Percentiles rank a stretch among this genome's conserved stretches.
phyloP scores from a whole-genome alignment of 2,329 filamentous ascomycete species.

The Fusarium liriodendri region DNA sequence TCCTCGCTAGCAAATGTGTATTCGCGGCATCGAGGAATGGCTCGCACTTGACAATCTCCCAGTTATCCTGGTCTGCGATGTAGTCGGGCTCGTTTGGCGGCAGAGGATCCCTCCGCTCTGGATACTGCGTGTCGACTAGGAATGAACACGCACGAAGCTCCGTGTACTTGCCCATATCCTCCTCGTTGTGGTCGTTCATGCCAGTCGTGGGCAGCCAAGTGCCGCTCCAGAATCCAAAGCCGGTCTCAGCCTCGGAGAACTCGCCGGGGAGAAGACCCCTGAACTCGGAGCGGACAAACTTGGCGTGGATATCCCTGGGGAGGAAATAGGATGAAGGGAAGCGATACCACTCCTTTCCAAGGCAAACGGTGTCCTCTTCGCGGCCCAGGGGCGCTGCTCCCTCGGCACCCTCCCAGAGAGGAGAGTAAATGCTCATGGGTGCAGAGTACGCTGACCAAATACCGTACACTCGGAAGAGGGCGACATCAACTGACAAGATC shows the following conservation, averaged over 20 bases:
- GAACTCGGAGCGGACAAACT: constrained; percentile 93
- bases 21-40: constrained; percentile 83
- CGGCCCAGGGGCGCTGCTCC: constrained; percentile 62
- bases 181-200: constrained; percentile 92
- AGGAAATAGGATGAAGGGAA: constrained; percentile 95
- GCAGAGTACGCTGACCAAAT: constrained; percentile 86
- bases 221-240: constrained; percentile 81
- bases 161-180: constrained; percentile 88
- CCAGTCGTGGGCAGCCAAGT: constrained; percentile 84
- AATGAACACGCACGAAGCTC: constrained; percentile 82
- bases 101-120: constrained; percentile 59
- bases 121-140: constrained; percentile 88
- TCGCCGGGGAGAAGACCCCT: constrained; percentile 89
- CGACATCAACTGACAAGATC: constrained; percentile 72
- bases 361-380: constrained; percentile 79
- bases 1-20: constrained; percentile 79
- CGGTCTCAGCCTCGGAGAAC: constrained; percentile 79
- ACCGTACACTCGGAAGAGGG: constrained; percentile 79
- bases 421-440: constrained; percentile 77
- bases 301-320: constrained; percentile 83
- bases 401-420: constrained; percentile 67
- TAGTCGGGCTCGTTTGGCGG: constrained; percentile 85
- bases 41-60: constrained; percentile 81
- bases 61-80: constrained; percentile 76
- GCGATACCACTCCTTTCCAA: constrained; percentile 98